phyloP scores from a whole-genome alignment of 441 rosid species.

The Adansonia grandidieri region DNA sequence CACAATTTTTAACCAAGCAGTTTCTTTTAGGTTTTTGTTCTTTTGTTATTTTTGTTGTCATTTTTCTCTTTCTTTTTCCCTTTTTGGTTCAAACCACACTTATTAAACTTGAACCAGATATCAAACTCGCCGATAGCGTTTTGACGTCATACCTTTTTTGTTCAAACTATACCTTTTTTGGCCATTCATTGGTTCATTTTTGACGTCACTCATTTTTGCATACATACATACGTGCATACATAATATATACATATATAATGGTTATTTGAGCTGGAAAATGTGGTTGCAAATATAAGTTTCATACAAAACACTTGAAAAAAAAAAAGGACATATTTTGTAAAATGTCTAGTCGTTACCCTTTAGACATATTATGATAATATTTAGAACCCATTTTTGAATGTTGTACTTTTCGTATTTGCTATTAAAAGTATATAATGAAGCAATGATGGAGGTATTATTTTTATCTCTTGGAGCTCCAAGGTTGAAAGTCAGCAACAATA shows the following conservation, averaged over 20 bases:
- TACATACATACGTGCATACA: no score
- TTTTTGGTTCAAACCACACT: neutral
- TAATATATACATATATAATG: neutral
- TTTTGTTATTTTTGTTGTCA: neutral
- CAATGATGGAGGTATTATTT: no score
- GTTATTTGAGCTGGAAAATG: neutral
- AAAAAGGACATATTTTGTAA: neutral
- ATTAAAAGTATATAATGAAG: no score
- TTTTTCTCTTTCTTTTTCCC: neutral
- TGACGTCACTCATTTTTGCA: no score
- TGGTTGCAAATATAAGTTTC: neutral
- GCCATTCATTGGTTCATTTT: neutral
- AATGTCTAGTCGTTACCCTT: neutral
- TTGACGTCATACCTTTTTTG: neutral
- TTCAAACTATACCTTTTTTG: neutral
- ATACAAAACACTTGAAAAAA: constrained; percentile 4
- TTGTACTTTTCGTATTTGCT: neutral
- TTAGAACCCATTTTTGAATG: neutral
- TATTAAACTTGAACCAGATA: neutral
- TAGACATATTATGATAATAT: neutral
- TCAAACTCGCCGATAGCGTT: neutral
- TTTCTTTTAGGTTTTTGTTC: neutral
- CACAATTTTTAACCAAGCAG: neutral
- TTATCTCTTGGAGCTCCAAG: no score
- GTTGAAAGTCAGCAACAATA: no score